Evolutionary conservation across 78 protist genomes (phyloP).

Genomic region (Dictyostelium brefeldianum): DNA sequence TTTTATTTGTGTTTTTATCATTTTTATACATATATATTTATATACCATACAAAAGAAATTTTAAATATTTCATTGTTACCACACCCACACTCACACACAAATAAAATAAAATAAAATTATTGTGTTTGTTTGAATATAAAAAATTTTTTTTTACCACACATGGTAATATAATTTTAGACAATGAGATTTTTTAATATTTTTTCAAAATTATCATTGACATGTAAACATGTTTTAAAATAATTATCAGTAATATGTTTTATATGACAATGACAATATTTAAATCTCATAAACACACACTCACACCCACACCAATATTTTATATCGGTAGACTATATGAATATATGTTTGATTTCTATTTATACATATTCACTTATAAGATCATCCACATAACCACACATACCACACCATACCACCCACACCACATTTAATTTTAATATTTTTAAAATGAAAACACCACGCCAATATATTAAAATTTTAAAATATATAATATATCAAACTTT

Average conservation of each 20-base stretch:
- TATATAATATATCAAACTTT: too few species aligned
- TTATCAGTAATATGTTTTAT: neutral
- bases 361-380: too few species aligned
- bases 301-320: neutral
- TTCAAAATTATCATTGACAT: neutral
- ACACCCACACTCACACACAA: neutral
- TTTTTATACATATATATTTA: neutral
- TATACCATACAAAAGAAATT: too few species aligned
- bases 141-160: neutral
- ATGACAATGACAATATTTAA: neutral
- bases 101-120: too few species aligned
- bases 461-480: too few species aligned
- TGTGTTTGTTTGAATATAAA: too few species aligned
- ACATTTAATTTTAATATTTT: too few species aligned
- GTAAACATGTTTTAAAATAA: neutral
- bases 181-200: neutral
- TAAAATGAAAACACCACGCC: too few species aligned
- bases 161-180: neutral
- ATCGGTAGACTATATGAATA: too few species aligned
- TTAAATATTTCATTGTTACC: neutral
- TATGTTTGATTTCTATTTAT: too few species aligned
- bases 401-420: too few species aligned
- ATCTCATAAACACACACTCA: neutral
- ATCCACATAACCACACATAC: too few species aligned
- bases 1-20: neutral